These are phyloP conservation scores for Zoysia matrella DNA, from an alignment of 202 grass and related monocot species.

Conservation along the genomic window DNA sequence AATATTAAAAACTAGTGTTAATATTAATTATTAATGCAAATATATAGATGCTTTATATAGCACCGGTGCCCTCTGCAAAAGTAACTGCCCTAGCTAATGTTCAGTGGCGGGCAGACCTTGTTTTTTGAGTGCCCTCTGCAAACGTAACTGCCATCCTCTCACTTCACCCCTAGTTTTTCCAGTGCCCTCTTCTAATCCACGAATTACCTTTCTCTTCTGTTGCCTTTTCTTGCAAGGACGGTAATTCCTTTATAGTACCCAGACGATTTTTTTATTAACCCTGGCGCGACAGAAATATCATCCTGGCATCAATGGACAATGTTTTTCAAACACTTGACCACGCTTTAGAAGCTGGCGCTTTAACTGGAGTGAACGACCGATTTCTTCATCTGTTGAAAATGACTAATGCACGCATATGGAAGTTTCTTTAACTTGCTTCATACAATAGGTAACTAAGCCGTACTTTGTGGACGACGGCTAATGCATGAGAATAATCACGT, in stretches of 20 bases:
- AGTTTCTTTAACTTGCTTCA: slow-evolving; percentile 23
- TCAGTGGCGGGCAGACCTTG: no score
- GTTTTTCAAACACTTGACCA: neutral
- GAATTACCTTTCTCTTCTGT: slow-evolving; percentile 5
- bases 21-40: no score
- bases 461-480: slow-evolving; percentile 7
- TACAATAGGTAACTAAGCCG: neutral
- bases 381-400: slow-evolving; percentile 24
- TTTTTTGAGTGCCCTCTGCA: neutral
- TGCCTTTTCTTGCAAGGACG: slow-evolving; percentile 43
- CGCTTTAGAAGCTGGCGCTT: neutral
- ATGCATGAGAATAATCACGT: slow-evolving; percentile 22
- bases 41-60: no score
- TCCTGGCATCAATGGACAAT: neutral
- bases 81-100: no score
- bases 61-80: no score
- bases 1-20: no score
- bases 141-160: slow-evolving; percentile 39
- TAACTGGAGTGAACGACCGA: neutral
- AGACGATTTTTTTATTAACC: neutral
- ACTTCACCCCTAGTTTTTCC: slow-evolving; percentile 42
- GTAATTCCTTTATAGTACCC: neutral
- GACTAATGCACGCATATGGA: slow-evolving; percentile 14
- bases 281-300: neutral
- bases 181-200: slow-evolving; percentile 42